A percentile compares a stretch with the other conserved stretches of the same genome.
Evolutionary conservation across 306 rosid species (phyloP).

Genomic region (Sesbania bispinosa): DNA sequence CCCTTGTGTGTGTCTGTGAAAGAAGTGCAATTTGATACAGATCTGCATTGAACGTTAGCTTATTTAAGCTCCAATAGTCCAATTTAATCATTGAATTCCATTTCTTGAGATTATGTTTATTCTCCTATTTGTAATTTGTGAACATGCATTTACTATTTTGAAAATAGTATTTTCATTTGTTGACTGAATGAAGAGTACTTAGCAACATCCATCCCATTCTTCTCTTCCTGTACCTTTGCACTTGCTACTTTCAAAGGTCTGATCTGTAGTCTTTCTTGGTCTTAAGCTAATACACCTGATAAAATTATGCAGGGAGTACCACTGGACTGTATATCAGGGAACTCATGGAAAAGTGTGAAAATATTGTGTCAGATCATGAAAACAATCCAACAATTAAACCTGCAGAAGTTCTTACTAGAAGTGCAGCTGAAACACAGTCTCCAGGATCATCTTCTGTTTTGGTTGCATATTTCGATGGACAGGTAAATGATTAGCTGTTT

Average conservation of each 20-base stretch:
- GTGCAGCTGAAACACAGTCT: conserved; percentile 47
- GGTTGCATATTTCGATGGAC: conserved; percentile 71
- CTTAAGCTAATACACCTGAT: not conserved
- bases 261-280: not conserved
- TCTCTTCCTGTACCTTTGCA: conserved; percentile 8
- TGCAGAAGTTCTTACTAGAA: conserved; percentile 47
- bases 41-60: not conserved
- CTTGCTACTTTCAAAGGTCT: not conserved
- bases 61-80: not conserved
- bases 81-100: not conserved
- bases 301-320: conserved; percentile 41
- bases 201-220: not conserved
- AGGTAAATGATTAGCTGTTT: conserved; percentile 40
- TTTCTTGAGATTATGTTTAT: conserved; percentile 11
- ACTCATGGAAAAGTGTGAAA: conserved; percentile 60
- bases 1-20: not conserved
- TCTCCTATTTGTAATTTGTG: not conserved
- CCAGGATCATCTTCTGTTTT: conserved; percentile 61
- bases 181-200: not conserved
- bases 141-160: conserved; percentile 13
- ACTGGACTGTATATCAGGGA: conserved; percentile 51
- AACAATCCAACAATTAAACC: conserved; percentile 41
- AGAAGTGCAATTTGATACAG: conserved; percentile 8
- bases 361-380: conserved; percentile 37
- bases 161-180: not conserved